Base-by-base conservation (phyloP, 495 filamentous ascomycete species). In the Aspergillus saccharolyticus region DNA sequence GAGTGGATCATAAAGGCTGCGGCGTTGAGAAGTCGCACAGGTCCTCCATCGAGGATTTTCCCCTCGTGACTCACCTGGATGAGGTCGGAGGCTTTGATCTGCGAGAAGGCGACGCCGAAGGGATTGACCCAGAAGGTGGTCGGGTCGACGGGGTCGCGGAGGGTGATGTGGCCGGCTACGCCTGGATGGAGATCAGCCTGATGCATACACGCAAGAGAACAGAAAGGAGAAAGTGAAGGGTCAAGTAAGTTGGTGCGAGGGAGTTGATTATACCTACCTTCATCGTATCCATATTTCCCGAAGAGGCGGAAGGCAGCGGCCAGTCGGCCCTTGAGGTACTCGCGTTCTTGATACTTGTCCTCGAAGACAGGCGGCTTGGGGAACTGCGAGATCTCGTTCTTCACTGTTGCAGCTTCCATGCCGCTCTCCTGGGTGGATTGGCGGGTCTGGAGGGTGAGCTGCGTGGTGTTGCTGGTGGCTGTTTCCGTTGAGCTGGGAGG, bases 41-140 rank as follows among this genome's bases (percentile, higher is more conserved):
- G 64, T 1, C 88, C 87, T 5, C 88, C 87, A 28, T 81, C 89
- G 53, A 93, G 81, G 21, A 91, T 78, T 44, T 84, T 70, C 3
- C 88, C 89, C 0, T 72, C 62, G 47, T 85, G 75, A 62, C 87
- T 74, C 33, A 93, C 87, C 33, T 79, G 82, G 59, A 93, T 89
- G 25, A 93, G 77, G 64, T 90, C 87, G 10, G 81, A 85, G 25
- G 79, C 78, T 54, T 82, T 88, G 50, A 92, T 87, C 54, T 85
- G 67, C 19, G 80, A 82, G 70, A 90, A 91, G 0, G 85, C 78
- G 10, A 84, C 78, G 28, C 89, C 88, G 62, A 91, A 88, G 0
- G 89, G 89, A 58, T 91, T 91, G 19, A 91, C 88, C 89, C 87
- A 91, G 75, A 91, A 91, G 3, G 79, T 82, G 7, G 66, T 64